These are phyloP conservation scores for Malus sieversii DNA, from an alignment of 306 rosid species.

Conservation along the genomic window DNA sequence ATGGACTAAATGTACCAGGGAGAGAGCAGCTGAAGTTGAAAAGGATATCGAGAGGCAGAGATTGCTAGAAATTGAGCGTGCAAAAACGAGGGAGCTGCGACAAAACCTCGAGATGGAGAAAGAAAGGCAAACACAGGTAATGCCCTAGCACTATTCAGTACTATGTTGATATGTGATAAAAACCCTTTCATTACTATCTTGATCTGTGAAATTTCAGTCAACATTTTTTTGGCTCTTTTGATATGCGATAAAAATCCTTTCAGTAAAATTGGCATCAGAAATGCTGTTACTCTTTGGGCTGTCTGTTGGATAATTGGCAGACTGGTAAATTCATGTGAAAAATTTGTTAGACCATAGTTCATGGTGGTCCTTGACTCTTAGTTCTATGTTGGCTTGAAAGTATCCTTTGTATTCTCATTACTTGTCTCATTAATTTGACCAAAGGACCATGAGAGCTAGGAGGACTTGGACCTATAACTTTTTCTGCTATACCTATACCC, in stretches of 20 bases:
- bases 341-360: background rate
- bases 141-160: background rate
- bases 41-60: conserved; percentile 84
- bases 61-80: conserved; percentile 72
- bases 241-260: too few species aligned
- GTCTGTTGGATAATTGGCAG: background rate
- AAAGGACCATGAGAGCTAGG: background rate
- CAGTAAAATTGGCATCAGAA: background rate
- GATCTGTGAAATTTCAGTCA: background rate
- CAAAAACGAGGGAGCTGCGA: conserved; percentile 84
- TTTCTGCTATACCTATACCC: background rate
- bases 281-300: background rate
- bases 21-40: conserved; percentile 67
- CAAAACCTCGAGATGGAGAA: conserved; percentile 88
- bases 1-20: conserved; percentile 33
- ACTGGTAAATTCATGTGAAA: background rate
- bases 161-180: background rate
- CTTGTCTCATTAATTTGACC: background rate
- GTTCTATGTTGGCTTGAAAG: background rate
- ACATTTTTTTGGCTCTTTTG: background rate
- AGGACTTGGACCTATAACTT: background rate
- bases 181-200: background rate
- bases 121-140: conserved; percentile 88
- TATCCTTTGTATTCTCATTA: conserved; percentile 5
- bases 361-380: background rate